Percentiles rank a stretch among this genome's conserved stretches.
These are phyloP conservation scores for Fraxinus sp. DNA, from an alignment of 305 asterid species.

Conservation along the genomic window DNA sequence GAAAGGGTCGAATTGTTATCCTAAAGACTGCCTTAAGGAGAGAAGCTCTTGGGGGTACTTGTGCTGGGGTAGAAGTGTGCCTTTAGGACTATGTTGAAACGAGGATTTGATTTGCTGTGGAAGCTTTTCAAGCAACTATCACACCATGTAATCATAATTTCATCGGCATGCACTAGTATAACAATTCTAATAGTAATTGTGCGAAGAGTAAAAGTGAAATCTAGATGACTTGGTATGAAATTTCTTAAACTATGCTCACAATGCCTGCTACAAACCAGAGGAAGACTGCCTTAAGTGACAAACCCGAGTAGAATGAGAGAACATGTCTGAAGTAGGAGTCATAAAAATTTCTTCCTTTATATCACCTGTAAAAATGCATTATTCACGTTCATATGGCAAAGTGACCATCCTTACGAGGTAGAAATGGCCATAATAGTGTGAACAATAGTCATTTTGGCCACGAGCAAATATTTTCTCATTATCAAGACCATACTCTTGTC, in stretches of 20 bases:
- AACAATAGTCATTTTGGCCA: neutral
- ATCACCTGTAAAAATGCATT: neutral
- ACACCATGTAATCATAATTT: neutral
- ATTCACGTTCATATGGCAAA: neutral
- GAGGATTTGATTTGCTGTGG: neutral
- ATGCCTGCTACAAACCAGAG: neutral
- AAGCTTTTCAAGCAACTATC: neutral
- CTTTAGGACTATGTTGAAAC: neutral
- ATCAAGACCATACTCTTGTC: neutral
- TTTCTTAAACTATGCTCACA: neutral
- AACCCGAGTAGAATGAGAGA: neutral
- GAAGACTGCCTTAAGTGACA: neutral
- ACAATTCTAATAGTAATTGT: neutral
- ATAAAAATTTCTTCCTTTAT: neutral
- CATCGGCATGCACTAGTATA: neutral
- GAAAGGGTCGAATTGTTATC: neutral
- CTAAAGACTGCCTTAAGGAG: neutral
- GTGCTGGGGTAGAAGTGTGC: neutral
- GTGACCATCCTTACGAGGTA: neutral
- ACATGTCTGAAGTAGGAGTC: neutral
- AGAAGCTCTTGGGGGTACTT: neutral
- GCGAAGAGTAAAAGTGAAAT: neutral
- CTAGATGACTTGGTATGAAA: neutral
- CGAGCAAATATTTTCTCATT: neutral
- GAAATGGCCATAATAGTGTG: neutral